Percentiles rank a stretch among this genome's conserved stretches.
These are phyloP conservation scores for Tulasnella sp. DNA, from an alignment of 768 basidiomycete species.

Conservation along the genomic window DNA sequence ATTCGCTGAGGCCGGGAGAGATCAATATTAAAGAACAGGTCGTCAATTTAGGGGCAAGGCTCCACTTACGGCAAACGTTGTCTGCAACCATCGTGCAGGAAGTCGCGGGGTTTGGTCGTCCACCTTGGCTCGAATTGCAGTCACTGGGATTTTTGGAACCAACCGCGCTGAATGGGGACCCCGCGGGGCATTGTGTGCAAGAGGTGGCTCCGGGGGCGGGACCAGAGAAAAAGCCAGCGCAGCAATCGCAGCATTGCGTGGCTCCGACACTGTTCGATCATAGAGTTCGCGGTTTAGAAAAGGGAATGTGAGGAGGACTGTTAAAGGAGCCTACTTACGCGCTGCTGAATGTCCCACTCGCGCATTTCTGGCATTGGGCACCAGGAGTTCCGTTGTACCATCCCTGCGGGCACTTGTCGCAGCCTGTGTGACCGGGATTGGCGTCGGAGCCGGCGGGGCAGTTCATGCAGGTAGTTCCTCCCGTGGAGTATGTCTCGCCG, in stretches of 20 bases:
- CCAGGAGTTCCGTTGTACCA: too few relatives aligned
- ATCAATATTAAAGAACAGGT: neutral
- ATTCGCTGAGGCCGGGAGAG: too few relatives aligned
- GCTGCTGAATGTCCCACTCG: neutral
- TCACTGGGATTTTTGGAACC: neutral
- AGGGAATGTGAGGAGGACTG: too few relatives aligned
- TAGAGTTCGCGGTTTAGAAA: neutral
- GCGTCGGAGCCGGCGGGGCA: neutral
- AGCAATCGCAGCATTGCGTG: neutral
- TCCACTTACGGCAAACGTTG: neutral
- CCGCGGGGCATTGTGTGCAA: neutral
- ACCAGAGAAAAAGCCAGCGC: neutral
- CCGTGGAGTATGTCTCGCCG: neutral
- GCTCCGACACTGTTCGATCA: neutral
- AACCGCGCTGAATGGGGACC: neutral
- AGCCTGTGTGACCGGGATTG: too few relatives aligned
- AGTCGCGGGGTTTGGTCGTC: neutral
- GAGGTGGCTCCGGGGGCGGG: neutral
- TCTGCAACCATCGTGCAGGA: neutral
- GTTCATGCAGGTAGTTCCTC: neutral
- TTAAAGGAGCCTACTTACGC: neutral
- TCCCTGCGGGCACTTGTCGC: too few relatives aligned
- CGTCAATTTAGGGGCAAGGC: neutral
- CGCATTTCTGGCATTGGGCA: neutral
- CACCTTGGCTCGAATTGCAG: neutral